phyloP scores from a whole-genome alignment of 2,329 filamentous ascomycete genomes.

The Metarhizium rileyi region DNA sequence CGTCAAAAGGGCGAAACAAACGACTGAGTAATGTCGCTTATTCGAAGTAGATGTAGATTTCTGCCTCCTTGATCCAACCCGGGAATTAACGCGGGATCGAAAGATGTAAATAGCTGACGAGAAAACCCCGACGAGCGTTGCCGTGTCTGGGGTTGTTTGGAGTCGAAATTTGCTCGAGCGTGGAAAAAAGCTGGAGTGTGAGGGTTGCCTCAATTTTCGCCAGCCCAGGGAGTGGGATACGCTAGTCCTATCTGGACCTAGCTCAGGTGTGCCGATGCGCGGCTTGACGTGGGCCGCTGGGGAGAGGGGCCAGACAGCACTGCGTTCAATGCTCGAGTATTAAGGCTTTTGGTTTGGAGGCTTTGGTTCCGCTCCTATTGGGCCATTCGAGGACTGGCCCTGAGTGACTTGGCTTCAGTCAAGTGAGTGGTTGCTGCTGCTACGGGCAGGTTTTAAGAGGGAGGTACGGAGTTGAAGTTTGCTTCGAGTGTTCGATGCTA shows the following conservation, averaged over 20 bases:
- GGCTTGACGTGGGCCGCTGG: constrained; percentile 4
- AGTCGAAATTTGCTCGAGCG: constrained; percentile 34
- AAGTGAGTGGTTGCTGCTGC: neutral
- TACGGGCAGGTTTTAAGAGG: too few species aligned
- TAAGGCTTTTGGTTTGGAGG: neutral
- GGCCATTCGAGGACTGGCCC: neutral
- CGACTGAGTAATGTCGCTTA: constrained; percentile 6
- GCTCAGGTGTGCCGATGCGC: neutral
- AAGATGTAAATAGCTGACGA: constrained; percentile 14
- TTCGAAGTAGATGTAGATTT: neutral
- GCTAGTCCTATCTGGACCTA: constrained; percentile 23
- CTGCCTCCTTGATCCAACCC: constrained; percentile 1
- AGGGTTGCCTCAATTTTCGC: constrained; percentile 35
- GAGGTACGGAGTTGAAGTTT: too few species aligned
- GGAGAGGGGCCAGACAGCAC: neutral
- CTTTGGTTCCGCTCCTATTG: neutral
- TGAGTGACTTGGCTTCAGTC: too few species aligned
- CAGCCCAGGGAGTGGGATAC: constrained; percentile 28
- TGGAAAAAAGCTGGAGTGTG: constrained; percentile 27
- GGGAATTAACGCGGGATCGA: constrained; percentile 12
- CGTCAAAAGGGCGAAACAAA: constrained; percentile 12
- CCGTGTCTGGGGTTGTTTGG: constrained; percentile 31
- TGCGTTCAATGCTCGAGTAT: too few species aligned
- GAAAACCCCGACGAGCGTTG: constrained; percentile 28
- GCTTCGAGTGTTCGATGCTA: too few species aligned